These are phyloP conservation scores for Ceratocystis albifundus DNA, from an alignment of 2,329 filamentous ascomycete species.

Conservation along the genomic window DNA sequence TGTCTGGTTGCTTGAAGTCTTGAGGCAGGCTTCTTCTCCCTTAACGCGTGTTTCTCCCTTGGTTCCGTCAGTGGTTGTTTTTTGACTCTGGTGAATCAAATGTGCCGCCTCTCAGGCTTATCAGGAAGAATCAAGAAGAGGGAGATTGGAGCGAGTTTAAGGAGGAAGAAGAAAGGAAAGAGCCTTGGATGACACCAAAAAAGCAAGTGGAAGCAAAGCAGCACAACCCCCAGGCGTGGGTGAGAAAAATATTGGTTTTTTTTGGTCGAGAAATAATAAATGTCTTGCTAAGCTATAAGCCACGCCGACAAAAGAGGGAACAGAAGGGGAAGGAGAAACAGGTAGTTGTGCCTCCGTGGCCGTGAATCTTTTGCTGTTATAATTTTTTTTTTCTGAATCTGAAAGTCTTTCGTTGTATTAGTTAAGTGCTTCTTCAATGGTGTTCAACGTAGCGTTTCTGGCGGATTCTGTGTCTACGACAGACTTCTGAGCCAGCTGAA, in stretches of 20 bases:
- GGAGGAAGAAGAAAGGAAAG: not conserved
- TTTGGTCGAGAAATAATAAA: constrained; percentile 1
- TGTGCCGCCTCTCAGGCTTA: constrained; percentile 14
- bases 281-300: constrained; percentile 13
- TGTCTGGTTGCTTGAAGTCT: not conserved
- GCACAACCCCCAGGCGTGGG: not conserved
- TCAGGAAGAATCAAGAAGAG: not conserved
- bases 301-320: not conserved
- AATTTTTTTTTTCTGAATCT: not conserved
- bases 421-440: not conserved
- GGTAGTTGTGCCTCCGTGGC: not conserved
- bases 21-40: not conserved
- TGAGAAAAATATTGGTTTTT: constrained; percentile 5
- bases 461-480: not conserved
- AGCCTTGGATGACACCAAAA: not conserved
- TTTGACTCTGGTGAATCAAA: constrained; percentile 9
- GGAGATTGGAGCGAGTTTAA: not conserved
- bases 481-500: not conserved
- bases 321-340: constrained; percentile 3
- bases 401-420: not conserved
- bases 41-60: constrained; percentile 13
- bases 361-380: not conserved
- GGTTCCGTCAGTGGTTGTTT: constrained; percentile 2
- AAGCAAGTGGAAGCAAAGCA: not conserved
- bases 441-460: not conserved